A percentile compares a stretch with the other conserved stretches of the same genome.
These are phyloP conservation scores for Podospora appendiculata DNA, from an alignment of 495 filamentous ascomycete species.

Conservation along the genomic window DNA sequence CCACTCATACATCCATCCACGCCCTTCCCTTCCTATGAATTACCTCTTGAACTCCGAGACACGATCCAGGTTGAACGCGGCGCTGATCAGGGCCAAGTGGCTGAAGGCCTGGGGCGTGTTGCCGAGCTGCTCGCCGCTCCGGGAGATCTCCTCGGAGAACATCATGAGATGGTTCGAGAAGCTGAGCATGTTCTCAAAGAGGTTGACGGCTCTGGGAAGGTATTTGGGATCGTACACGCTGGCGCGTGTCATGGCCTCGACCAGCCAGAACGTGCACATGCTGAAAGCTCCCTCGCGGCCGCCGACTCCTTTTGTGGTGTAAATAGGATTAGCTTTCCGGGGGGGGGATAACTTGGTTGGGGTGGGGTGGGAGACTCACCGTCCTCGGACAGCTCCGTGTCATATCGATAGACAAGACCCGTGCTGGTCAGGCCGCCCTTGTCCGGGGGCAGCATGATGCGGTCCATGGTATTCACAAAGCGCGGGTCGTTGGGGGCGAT, in stretches of 20 bases:
- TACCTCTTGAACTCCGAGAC: conserved; percentile 25
- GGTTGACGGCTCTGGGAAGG: conserved; percentile 51
- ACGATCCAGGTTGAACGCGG: conserved; percentile 62
- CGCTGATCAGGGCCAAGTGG: conserved; percentile 63
- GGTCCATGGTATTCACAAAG: conserved; percentile 60
- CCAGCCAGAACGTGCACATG: conserved; percentile 75
- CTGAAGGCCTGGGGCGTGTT: conserved; percentile 72
- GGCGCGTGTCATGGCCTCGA: conserved; percentile 65
- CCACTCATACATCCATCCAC: not conserved
- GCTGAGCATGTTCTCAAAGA: conserved; percentile 67
- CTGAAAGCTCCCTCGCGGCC: conserved; percentile 68
- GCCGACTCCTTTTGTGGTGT: conserved; percentile 50
- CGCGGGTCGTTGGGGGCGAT: conserved; percentile 65
- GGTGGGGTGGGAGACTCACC: conserved; percentile 44
- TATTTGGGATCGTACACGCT: conserved; percentile 58
- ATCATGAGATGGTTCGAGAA: conserved; percentile 68
- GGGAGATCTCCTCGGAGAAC: conserved; percentile 69
- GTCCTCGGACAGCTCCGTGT: conserved; percentile 56
- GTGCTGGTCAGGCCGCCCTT: conserved; percentile 66
- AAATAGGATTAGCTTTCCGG: too few relatives aligned
- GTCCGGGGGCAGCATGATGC: conserved; percentile 56
- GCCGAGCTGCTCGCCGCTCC: conserved; percentile 60
- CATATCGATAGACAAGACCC: conserved; percentile 64
- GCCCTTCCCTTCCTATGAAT: not conserved
- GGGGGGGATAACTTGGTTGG: too few relatives aligned